Percentiles rank a stretch among this genome's conserved stretches.
Conservation (phyloP, 352 stramenopile genomes). For the Blastocystis sp. region DNA sequence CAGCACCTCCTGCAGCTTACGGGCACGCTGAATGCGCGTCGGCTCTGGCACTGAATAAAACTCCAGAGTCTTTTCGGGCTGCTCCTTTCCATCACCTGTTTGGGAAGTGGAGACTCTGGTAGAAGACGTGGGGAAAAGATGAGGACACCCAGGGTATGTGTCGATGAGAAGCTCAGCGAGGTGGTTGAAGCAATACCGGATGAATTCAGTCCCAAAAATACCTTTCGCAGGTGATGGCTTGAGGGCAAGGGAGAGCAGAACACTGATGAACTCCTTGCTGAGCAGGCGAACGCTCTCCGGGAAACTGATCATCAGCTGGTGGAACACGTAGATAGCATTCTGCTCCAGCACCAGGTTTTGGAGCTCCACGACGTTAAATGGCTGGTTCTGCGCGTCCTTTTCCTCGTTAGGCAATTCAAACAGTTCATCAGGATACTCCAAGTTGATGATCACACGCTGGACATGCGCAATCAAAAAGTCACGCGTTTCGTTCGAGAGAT, state of each 20-base stretch:
- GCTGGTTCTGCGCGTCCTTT: neutral
- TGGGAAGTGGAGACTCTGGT: neutral
- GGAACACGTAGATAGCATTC: conserved; percentile 58
- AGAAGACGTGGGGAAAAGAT: neutral
- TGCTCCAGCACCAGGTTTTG: conserved; percentile 60
- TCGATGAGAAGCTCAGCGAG: conserved; percentile 50
- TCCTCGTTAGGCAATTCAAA: conserved; percentile 36
- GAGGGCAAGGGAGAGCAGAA: conserved; percentile 24
- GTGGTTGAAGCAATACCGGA: conserved; percentile 60
- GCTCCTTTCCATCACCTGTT: neutral
- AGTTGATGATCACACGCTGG: conserved; percentile 58
- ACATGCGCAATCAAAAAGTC: conserved; percentile 53
- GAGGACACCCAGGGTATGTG: conserved; percentile 45
- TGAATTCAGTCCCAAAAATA: conserved; percentile 58
- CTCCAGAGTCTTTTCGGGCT: neutral
- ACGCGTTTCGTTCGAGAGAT: conserved; percentile 28
- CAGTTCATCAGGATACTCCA: conserved; percentile 54
- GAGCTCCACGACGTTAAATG: conserved; percentile 47
- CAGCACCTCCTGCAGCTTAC: conserved; percentile 35
- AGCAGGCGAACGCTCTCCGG: conserved; percentile 29
- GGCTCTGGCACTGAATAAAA: neutral
- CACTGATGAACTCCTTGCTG: conserved; percentile 44
- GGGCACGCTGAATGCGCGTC: neutral
- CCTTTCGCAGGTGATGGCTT: conserved; percentile 50
- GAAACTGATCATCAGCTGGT: conserved; percentile 56